Percentiles rank a stretch among this genome's conserved stretches.
Conservation (phyloP, 2,329 filamentous ascomycete species). For the Fonsecaea monophora region DNA sequence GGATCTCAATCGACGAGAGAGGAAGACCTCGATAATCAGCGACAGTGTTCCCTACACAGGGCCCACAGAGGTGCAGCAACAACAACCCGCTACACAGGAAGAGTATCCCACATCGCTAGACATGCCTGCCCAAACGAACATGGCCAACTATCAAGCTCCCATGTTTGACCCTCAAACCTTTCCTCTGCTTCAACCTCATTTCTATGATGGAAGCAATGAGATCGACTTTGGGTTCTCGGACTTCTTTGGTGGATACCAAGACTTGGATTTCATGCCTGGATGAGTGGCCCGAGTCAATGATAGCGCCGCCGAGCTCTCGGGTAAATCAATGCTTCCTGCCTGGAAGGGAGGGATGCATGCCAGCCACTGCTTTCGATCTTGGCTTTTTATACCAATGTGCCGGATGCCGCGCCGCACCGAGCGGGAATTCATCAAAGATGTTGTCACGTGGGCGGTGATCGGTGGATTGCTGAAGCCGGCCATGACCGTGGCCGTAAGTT, state of each 20-base stretch:
- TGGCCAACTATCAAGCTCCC: conserved; percentile 20
- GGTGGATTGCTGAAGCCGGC: not conserved
- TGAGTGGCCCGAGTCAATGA: not conserved
- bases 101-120: conserved; percentile 18
- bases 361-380: not conserved
- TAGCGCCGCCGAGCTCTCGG: not conserved
- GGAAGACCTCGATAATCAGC: conserved; percentile 9
- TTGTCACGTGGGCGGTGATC: conserved; percentile 2
- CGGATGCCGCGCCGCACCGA: not conserved
- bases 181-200: conserved; percentile 16
- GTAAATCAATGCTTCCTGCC: not conserved
- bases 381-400: not conserved
- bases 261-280: conserved; percentile 20
- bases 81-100: conserved; percentile 9
- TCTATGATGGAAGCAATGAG: conserved; percentile 25
- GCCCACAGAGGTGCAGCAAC: conserved; percentile 22
- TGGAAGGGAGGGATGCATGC: not conserved
- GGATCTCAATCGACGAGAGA: conserved; percentile 11
- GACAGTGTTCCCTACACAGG: conserved; percentile 16
- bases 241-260: conserved; percentile 30
- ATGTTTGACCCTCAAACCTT: conserved; percentile 28
- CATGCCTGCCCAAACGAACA: conserved; percentile 1
- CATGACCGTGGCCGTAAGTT: not conserved
- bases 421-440: not conserved
- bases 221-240: conserved; percentile 31